Base-by-base conservation (phyloP, 2,329 filamentous ascomycete genomes). In the Phialophora tarda region DNA sequence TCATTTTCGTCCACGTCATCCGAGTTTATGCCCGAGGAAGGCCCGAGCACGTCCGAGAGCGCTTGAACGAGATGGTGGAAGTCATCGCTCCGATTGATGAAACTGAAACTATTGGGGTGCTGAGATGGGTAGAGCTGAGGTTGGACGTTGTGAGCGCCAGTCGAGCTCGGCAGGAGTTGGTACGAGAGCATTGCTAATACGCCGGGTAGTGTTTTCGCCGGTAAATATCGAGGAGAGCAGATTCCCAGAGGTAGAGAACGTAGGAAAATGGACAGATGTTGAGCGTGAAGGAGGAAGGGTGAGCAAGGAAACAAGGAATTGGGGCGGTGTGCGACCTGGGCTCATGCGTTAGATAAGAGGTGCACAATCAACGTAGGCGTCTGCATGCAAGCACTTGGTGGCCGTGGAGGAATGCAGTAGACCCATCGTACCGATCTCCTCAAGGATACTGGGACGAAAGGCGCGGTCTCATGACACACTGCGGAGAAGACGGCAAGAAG, bases 11-110 rank as follows among this genome's bases (percentile, higher is more conserved):
- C 87, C 71, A 97, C 88, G 76, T 95, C 92, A 51, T 89, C 89
- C 38, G 91, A 95, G 67, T 91, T 88, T 73, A 96, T 84, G 2
- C 93, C 93, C 12, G 91, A 95, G 65, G 88, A 91, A 3, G 91
- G 90, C 2, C 92, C 93, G 4, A 97, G 85, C 26, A 87, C 87
- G 63, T 85, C 81, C 74, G 89, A 93, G 72, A 97, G 86, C n/a
- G 87, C 86, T 65, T 85, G 75, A 63, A 96, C 90, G 54, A 96
- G 87, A 61, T 82, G 78, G 44, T 93, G 86, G 76, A 96, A 95
- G 17, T 65, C 64, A 41, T 69, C 66, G 4, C 38, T 51, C 3
- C 24, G 54, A 24, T 68, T 51, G 26, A 68, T 62, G 21, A 58
- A 26, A 41, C 41, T 32, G 32, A 62, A 10, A 24, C 60, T 67